These are phyloP conservation scores for Solanum clarkiae DNA, from an alignment of 257 asterid species.

Conservation along the genomic window DNA sequence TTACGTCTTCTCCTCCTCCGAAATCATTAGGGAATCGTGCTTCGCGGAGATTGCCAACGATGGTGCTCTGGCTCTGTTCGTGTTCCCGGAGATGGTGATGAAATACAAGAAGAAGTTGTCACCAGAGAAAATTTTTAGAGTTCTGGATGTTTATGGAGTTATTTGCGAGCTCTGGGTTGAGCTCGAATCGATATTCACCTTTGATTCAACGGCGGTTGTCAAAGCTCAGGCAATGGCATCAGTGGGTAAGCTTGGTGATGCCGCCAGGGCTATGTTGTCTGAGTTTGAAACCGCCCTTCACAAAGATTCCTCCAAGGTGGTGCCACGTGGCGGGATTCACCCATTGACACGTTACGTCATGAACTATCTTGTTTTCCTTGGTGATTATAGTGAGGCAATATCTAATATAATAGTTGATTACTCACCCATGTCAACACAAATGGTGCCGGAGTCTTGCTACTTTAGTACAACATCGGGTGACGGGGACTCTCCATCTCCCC, in stretches of 20 bases:
- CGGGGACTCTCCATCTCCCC: constrained; percentile 22
- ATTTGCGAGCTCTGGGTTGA: constrained; percentile 51
- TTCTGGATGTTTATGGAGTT: constrained; percentile 56
- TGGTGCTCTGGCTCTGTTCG: constrained; percentile 30
- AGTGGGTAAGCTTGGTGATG: constrained; percentile 47
- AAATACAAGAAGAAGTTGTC: constrained; percentile 54
- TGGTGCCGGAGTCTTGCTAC: constrained; percentile 45
- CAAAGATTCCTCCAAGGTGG: constrained; percentile 51
- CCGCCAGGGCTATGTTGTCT: constrained; percentile 38
- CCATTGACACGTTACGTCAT: constrained; percentile 86
- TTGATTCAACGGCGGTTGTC: constrained; percentile 36
- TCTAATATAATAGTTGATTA: constrained; percentile 46
- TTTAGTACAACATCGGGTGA: constrained; percentile 12
- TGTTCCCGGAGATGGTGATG: constrained; percentile 42
- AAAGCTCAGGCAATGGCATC: constrained; percentile 45
- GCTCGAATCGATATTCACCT: constrained; percentile 39
- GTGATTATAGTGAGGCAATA: constrained; percentile 59
- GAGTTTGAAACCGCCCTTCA: constrained; percentile 72
- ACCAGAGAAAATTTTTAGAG: constrained; percentile 67
- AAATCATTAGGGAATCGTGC: constrained; percentile 35
- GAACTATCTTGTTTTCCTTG: constrained; percentile 60
- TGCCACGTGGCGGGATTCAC: constrained; percentile 53
- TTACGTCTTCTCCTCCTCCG: constrained; percentile 48
- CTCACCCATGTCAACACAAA: constrained; percentile 18
- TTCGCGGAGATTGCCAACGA: constrained; percentile 53